Conservation (phyloP, 2,329 filamentous ascomycete genomes). For the Orbilia oligospora region DNA sequence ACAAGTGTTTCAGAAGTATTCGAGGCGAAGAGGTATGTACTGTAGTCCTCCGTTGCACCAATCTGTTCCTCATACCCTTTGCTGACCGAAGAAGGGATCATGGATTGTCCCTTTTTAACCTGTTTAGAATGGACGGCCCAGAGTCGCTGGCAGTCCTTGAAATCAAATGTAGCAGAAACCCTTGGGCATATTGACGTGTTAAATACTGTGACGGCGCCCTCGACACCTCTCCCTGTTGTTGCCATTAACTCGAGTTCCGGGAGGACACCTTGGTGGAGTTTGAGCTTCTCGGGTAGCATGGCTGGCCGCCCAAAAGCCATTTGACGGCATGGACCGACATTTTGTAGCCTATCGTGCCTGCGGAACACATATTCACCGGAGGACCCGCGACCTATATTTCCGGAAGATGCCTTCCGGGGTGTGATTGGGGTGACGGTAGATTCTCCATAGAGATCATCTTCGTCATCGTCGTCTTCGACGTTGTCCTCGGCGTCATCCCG, state of each 20-base stretch:
- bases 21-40: slow-evolving; percentile 86
- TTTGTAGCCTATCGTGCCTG: slow-evolving; percentile 81
- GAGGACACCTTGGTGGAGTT: slow-evolving; percentile 71
- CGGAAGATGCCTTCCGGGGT: slow-evolving; percentile 65
- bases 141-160: slow-evolving; percentile 80
- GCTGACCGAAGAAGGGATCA: slow-evolving; percentile 61
- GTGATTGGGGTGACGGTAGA: slow-evolving; percentile 69
- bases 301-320: slow-evolving; percentile 77
- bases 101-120: slow-evolving; percentile 68
- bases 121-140: slow-evolving; percentile 84
- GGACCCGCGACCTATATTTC: slow-evolving; percentile 67
- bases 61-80: slow-evolving; percentile 62
- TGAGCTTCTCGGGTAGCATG: slow-evolving; percentile 67
- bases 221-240: slow-evolving; percentile 75
- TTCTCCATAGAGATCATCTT: slow-evolving; percentile 75
- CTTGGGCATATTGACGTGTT: slow-evolving; percentile 83
- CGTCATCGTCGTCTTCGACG: slow-evolving; percentile 70
- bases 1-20: slow-evolving; percentile 69
- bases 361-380: slow-evolving; percentile 80
- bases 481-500: slow-evolving; percentile 73
- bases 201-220: slow-evolving; percentile 80
- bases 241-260: slow-evolving; percentile 75
- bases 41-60: slow-evolving; percentile 74
- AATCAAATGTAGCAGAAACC: slow-evolving; percentile 78
- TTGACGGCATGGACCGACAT: slow-evolving; percentile 83